Evolutionary conservation across 176 grass and related monocot species (phyloP), one percentile per base, ranked within the genome.

Genomic region (Melocanna baccifera): DNA sequence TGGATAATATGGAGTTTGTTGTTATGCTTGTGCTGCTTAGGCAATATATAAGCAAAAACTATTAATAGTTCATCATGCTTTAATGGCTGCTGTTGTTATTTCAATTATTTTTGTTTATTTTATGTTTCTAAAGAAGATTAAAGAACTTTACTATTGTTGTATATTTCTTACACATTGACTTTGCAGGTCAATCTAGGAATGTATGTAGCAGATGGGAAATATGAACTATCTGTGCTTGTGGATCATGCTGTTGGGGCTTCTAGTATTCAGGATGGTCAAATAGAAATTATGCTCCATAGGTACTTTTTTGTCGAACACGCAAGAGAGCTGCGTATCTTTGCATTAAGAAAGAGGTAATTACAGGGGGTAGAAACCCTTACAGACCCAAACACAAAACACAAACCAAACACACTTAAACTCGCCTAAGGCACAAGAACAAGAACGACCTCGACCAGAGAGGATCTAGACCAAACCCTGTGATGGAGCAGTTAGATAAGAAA

Each of bases 271-370:
- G 95, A 97, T 56, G 95, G 92, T 23, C 87, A 94, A 84, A 87
- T 94, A 75, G 95, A 97, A 89, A 75, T 97, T 52, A 97, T 97
- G 95, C 75, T 97, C 73, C 95, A 97, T 67, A 94, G 92, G 95
- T 94, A 86, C 57, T 83, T n/a, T n/a, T n/a, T n/a, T n/a, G n/a
- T n/a, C n/a, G n/a, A n/a, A n/a, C n/a, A n/a, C n/a, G n/a, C n/a
- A n/a, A n/a, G n/a, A n/a, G n/a, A n/a, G n/a, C n/a, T n/a, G n/a
- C n/a, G n/a, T n/a, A n/a, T n/a, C n/a, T n/a, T n/a, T n/a, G n/a
- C n/a, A n/a, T n/a, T n/a, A n/a, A n/a, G n/a, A n/a, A n/a, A n/a
- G n/a, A n/a, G n/a, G n/a, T n/a, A n/a, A n/a, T n/a, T n/a, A n/a
- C n/a, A n/a, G n/a, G n/a, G n/a, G n/a, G n/a, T n/a, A n/a, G n/a